phyloP scores from a whole-genome alignment of 345 rosid genomes.

The Clarkia xantiana region DNA sequence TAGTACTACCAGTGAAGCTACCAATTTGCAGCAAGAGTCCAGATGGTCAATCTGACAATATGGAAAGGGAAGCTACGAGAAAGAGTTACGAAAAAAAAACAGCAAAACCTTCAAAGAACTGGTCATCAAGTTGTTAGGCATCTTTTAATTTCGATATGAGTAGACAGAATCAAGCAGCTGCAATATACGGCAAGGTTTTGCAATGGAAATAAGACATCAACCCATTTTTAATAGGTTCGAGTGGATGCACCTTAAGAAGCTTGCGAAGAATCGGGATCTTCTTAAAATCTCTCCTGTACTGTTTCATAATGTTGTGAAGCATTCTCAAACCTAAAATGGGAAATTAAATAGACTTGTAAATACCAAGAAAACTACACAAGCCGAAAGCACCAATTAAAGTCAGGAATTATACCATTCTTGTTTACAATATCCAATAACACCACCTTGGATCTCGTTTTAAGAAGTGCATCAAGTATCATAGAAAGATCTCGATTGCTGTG shows the following conservation, averaged over 20 bases:
- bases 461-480: constrained; percentile 96
- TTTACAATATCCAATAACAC: constrained; percentile 69
- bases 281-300: constrained; percentile 73
- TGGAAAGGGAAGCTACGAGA: too few species aligned
- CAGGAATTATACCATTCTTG: constrained; percentile 57
- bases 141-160: too few species aligned
- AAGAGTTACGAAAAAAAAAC: too few species aligned
- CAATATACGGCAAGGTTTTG: too few species aligned
- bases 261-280: constrained; percentile 94
- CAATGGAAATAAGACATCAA: too few species aligned
- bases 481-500: constrained; percentile 97
- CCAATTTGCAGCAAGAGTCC: too few species aligned
- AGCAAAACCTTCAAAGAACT: too few species aligned
- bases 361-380: neutral
- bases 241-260: constrained; percentile 67
- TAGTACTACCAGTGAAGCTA: too few species aligned
- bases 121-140: too few species aligned
- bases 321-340: constrained; percentile 64
- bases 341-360: neutral
- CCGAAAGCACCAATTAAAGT: neutral
- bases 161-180: too few species aligned
- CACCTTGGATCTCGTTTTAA: constrained; percentile 78
- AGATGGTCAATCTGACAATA: too few species aligned
- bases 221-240: neutral
- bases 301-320: constrained; percentile 96